These are phyloP conservation scores for Luffa acutangula DNA, from an alignment of 306 rosid genomes.

Conservation along the genomic window DNA sequence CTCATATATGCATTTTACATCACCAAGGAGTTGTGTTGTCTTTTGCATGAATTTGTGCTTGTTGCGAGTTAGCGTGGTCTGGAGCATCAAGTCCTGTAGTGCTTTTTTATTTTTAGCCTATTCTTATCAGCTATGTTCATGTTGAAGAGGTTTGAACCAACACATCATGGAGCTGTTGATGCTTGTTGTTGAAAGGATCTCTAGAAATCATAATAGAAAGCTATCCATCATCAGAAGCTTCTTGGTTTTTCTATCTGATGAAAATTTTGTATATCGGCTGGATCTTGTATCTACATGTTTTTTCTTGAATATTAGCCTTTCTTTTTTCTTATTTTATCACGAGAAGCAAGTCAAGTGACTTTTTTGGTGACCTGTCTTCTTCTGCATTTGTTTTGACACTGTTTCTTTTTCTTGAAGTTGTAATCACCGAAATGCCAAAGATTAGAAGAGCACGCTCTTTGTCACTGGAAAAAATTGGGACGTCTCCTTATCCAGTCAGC, in stretches of 20 bases:
- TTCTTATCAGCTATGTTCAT: not conserved
- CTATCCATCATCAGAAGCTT: not conserved
- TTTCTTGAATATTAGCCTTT: not conserved
- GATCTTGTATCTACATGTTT: not conserved
- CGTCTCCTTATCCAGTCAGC: constrained; percentile 39
- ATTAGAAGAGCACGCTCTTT: constrained; percentile 43
- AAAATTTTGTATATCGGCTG: not conserved
- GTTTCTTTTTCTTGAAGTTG: constrained; percentile 1
- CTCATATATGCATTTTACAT: not conserved
- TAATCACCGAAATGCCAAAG: constrained; percentile 49
- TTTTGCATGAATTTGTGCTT: not conserved
- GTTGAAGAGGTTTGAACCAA: not conserved
- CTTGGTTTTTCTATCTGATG: not conserved
- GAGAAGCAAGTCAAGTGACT: too few relatives aligned
- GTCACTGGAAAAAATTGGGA: constrained; percentile 28
- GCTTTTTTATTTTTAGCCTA: not conserved
- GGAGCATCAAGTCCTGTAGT: not conserved
- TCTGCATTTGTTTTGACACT: not conserved
- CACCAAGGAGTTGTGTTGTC: not conserved
- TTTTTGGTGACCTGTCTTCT: not conserved
- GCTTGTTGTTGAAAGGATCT: not conserved
- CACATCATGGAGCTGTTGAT: not conserved
- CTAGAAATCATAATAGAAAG: not conserved
- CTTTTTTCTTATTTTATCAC: too few relatives aligned
- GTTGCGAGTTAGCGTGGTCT: not conserved